Evolutionary conservation across 73 alveolate species (phyloP).

Genomic region (Paramecium tetraurelia): DNA sequence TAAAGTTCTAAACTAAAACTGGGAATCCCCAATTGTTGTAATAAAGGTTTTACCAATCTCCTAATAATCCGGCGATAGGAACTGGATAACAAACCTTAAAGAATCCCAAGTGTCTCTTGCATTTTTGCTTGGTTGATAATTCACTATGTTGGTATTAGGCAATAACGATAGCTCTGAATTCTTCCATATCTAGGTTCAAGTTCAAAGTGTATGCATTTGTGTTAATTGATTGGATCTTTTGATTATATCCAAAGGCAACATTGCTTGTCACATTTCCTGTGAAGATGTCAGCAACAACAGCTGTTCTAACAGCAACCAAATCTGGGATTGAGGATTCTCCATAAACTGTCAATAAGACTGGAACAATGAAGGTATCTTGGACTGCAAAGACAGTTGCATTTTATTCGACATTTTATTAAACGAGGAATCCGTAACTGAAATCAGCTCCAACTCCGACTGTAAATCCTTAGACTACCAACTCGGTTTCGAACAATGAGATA

Average conservation of each 20-base stretch:
- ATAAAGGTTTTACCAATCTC: neutral
- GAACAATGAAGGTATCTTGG: neutral
- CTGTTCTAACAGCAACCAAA: neutral
- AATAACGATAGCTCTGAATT: neutral
- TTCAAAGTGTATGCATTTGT: neutral
- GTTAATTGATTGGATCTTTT: neutral
- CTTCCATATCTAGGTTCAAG: neutral
- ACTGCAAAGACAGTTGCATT: neutral
- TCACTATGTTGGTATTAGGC: neutral
- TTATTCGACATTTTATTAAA: neutral
- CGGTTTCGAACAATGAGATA: neutral
- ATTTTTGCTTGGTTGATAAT: neutral
- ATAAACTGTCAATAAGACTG: neutral
- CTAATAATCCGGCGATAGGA: neutral
- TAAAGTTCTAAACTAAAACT: neutral
- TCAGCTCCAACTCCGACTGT: neutral
- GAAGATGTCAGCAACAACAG: neutral
- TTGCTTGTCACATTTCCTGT: neutral
- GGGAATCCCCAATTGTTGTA: neutral
- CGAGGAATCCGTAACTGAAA: neutral
- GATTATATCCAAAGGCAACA: neutral
- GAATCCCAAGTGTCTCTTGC: neutral
- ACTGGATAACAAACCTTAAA: neutral
- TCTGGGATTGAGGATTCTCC: neutral
- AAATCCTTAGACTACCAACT: neutral